Base-by-base conservation (phyloP, 768 basidiomycete genomes). In the Suillus placidus region DNA sequence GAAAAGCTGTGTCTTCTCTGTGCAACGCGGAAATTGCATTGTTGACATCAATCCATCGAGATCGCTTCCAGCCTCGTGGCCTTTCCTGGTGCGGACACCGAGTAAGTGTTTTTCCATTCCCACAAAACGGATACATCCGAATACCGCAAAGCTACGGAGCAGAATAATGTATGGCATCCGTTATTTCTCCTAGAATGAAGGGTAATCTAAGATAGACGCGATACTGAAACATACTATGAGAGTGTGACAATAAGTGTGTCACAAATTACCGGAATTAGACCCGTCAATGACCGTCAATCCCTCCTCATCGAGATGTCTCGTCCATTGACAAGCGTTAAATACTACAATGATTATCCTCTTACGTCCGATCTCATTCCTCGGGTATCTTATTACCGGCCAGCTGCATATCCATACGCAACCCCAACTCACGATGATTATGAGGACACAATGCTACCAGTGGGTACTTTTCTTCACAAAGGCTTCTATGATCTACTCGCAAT, bases 401-500 rank as follows among this genome's bases (percentile, higher is more conserved):
- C 63, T 3, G 58, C 83, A 23, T 83, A 80, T 70, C 81, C 84
- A 52, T 79, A 78, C 63, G n/a, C n/a, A n/a, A n/a, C n/a, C n/a
- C 69, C 45, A 10, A 70, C 68, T 58, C 60, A 68, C 60, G 47
- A 69, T 68, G 74, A 78, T 70, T 67, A 76, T 38, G 78, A n/a
- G n/a, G n/a, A n/a, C n/a, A 82, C 82, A 38, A 81, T 84, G 64
- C 78, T 90, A 68, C 87, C 87, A 62, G 84, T 83, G 16, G 91
- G 90, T 34, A 91, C 91, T 8, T 79, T 94, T 61, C 80, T 94
- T 45, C 93, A 95, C 84, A 90, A 92, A 69, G 94, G 92, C n/a
- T 94, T 94, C 82, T 94, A 93, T 78, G 91, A 93, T 81, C 84
- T 94, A 37, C 82, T 93, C 43, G 83, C 92, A 32, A 84, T 93